phyloP scores from a whole-genome alignment of 164 flowering plant species.

The Nelumbo lutea region DNA sequence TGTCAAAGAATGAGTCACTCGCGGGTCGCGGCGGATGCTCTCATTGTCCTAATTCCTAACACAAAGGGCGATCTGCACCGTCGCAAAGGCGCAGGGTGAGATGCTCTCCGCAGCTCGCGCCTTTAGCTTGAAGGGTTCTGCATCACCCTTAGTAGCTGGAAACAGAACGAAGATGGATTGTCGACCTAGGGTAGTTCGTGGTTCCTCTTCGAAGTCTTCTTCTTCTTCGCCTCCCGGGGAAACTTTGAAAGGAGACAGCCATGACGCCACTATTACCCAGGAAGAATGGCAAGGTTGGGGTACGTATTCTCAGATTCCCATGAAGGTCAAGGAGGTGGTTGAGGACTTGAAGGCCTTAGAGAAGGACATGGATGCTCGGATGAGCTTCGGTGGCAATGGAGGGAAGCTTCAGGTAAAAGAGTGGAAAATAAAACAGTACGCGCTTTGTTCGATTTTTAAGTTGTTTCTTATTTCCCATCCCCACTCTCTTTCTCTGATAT shows the following conservation, averaged over 20 bases:
- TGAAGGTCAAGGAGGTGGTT: conserved; percentile 48
- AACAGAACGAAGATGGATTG: conserved; percentile 5
- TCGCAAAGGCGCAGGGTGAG: background rate
- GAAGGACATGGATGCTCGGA: conserved; percentile 40
- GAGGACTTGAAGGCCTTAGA: conserved; percentile 65
- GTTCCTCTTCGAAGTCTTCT: background rate
- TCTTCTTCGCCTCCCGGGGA: conserved; percentile 12
- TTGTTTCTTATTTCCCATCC: background rate
- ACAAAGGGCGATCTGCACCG: no score
- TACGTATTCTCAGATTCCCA: conserved; percentile 55
- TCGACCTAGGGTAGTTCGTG: background rate
- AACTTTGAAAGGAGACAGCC: conserved; percentile 1
- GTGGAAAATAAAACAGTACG: no score
- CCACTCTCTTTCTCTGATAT: background rate
- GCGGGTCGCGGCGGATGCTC: no score
- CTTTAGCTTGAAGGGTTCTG: conserved; percentile 14
- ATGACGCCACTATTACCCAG: conserved; percentile 14
- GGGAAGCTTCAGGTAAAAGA: conserved; percentile 64
- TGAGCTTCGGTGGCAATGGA: conserved; percentile 78
- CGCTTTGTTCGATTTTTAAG: background rate
- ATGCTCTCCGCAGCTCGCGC: conserved; percentile 26
- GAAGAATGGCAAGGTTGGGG: conserved; percentile 95
- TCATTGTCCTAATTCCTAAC: no score
- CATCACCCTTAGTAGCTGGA: conserved; percentile 9
- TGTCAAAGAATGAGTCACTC: no score